Evolutionary conservation across 1,284 basidiomycete genomes (phyloP), one percentile per base, ranked within the genome.

Genomic region (Apiotrichum veenhuisii): DNA sequence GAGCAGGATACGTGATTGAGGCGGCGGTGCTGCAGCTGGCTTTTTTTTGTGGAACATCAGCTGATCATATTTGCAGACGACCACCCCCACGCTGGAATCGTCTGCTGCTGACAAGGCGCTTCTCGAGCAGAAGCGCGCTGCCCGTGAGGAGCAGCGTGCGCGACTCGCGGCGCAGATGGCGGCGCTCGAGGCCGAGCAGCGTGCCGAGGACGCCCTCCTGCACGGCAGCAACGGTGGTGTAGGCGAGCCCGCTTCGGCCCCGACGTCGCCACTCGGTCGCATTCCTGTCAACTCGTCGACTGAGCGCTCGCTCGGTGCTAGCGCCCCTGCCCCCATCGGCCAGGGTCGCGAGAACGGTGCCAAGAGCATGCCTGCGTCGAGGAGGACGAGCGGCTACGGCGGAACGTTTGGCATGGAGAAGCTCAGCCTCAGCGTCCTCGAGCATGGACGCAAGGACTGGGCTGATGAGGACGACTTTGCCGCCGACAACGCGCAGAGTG

Each of bases 141-240:
- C 91, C 77, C 88, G 91, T 64, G 79, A 80, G 45, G 77, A 89
- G 55, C 92, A 95, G 75, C 86, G 91, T 70, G 88, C 87, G 76
- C 79, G 89, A 67, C 95, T 96, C 73, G 93, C 94, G 76, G 89
- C 93, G 67, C 90, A 95, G 77, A 94, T 95, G 88, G 85, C 87
- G 54, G 86, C 83, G 63, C 83, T 96, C 59, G 93, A 96, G 77
- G 88, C 90, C 66, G 87, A 92, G 74, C 92, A 96, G 77, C 86
- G 87, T 20, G 87, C 79, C 22, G 78, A 91, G 71, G 81, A 81
- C 63, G 65, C 67, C 41, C 64, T 90, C 40, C 84, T 91, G 64
- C 83, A 64, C 46, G 57, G 63, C 23, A 54, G 22, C 26, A n/a
- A n/a, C n/a, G n/a, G n/a, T n/a, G 38, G 62, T 20, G 50, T 61